Base-by-base conservation (phyloP, 2,329 filamentous ascomycete species). In the Biscogniauxia mediterranea region DNA sequence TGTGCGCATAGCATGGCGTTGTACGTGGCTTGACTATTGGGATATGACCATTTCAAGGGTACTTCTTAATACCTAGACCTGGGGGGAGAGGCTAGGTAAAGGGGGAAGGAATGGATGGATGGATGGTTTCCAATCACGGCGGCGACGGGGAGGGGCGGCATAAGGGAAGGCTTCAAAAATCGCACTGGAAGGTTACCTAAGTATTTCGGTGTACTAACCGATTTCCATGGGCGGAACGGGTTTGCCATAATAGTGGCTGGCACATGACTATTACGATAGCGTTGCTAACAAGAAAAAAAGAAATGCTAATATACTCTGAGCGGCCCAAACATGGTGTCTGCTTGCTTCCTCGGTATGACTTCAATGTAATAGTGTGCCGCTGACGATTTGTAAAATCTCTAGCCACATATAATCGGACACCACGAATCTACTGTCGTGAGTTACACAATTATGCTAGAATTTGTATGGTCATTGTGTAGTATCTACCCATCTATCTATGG, bases 1-100 rank as follows among this genome's bases (percentile, higher is more conserved):
- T 53, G 57, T 57, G 58, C 38, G 59, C 21, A 55, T 28, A 62
- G 65, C 65, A 62, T 62, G 65, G 63, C 65, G 65, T 67, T 65
- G 57, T 20, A 28, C 55, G 59, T 57, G 21, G 52, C 38, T 46
- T 46, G 38, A 9, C 38, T 46, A 46, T 11, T 46, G 38, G 38
- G 38, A 46, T 46, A 46, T 46, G 38, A 46, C 38, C 5, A n/a
- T n/a, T 46, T 46, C 5, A n/a, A n/a, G 38, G 38, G 38, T 11
- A 15, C 13, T 46, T 46, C n/a, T n/a, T 46, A 11, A 46, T 46
- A 46, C 38, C 38, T 46, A 46, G 17, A 46, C 15, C 38, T 46
- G 15, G 15, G 38, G 13, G 38, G 5, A 46, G 17, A n/a, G 38
- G 13, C 5, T 17, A n/a, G 38, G 11, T 46, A 46, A n/a, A 32